Percentiles rank a stretch among this genome's conserved stretches.
Conservation (phyloP, 2,329 filamentous ascomycete genomes). For the Triangularia setosa region DNA sequence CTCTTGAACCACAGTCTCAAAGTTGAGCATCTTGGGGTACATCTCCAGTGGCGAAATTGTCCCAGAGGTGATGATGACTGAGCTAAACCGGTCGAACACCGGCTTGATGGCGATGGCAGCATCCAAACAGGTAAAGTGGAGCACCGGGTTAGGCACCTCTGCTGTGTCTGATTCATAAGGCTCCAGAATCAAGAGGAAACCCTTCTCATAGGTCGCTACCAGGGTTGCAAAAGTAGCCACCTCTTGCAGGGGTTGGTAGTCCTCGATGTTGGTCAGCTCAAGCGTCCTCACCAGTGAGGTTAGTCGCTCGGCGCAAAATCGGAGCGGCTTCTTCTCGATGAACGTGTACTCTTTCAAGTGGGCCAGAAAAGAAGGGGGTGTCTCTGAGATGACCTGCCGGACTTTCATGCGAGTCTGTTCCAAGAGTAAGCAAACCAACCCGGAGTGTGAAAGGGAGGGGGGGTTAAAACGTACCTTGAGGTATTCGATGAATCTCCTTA, state of each 20-base stretch:
- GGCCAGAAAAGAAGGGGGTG: slow-evolving; percentile 85
- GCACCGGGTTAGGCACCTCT: slow-evolving; percentile 91
- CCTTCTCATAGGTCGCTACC: slow-evolving; percentile 93
- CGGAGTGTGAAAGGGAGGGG: background rate
- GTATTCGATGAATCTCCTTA: slow-evolving; percentile 97
- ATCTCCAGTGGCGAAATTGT: slow-evolving; percentile 97
- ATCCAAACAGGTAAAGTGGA: slow-evolving; percentile 95
- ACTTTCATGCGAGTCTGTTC: slow-evolving; percentile 99
- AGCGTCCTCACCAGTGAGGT: slow-evolving; percentile 92
- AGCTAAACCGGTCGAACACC: slow-evolving; percentile 95
- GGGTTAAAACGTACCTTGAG: slow-evolving; percentile 60
- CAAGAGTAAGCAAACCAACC: slow-evolving; percentile 34
- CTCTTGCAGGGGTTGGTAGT: slow-evolving; percentile 94
- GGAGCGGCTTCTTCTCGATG: slow-evolving; percentile 91
- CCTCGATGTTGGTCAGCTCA: slow-evolving; percentile 95
- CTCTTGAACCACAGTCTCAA: slow-evolving; percentile 87
- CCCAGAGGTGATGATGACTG: slow-evolving; percentile 96
- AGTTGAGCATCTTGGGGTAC: slow-evolving; percentile 98
- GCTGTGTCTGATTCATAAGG: slow-evolving; percentile 94
- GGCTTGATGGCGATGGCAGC: slow-evolving; percentile 97
- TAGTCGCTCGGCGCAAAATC: slow-evolving; percentile 91
- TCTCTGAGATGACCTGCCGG: slow-evolving; percentile 94
- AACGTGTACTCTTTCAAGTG: slow-evolving; percentile 95
- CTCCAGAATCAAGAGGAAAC: slow-evolving; percentile 93
- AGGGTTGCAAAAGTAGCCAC: slow-evolving; percentile 96